Evolutionary conservation across 1,139 yeast species (phyloP).

Genomic region (Candida mesenterica): DNA sequence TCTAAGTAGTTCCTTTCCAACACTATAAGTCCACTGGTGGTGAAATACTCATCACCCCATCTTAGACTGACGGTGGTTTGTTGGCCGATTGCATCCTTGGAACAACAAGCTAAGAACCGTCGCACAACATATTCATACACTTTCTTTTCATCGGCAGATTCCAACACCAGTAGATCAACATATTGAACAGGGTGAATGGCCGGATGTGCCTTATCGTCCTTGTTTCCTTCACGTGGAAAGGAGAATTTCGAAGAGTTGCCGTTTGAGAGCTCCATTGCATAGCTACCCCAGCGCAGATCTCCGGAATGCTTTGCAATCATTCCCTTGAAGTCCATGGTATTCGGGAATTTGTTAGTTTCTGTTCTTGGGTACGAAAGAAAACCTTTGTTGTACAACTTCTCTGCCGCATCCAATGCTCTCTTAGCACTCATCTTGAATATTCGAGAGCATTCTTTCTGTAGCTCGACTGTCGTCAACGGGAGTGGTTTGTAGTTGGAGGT

Average conservation of each 20-base stretch:
- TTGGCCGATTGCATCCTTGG: conserved; percentile 83
- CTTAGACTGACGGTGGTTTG: conserved; percentile 58
- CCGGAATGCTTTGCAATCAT: conserved; percentile 60
- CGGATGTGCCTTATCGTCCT: conserved; percentile 96
- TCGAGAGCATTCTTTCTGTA: conserved; percentile 82
- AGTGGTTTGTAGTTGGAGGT: conserved; percentile 78
- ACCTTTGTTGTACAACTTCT: conserved; percentile 79
- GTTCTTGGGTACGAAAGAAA: conserved; percentile 95
- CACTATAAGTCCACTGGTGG: conserved; percentile 71
- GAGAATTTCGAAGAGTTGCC: conserved; percentile 34
- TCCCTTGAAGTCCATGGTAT: conserved; percentile 62
- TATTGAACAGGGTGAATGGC: conserved; percentile 89
- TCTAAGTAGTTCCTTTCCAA: conserved; percentile 74
- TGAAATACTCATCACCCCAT: conserved; percentile 79
- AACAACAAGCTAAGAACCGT: conserved; percentile 88
- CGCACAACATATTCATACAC: conserved; percentile 88
- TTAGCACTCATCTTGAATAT: conserved; percentile 80
- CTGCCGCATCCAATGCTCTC: conserved; percentile 79
- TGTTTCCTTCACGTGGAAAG: conserved; percentile 73
- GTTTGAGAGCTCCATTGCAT: conserved; percentile 34
- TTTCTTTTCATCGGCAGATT: conserved; percentile 54
- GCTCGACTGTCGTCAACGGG: conserved; percentile 93
- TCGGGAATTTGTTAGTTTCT: conserved; percentile 87
- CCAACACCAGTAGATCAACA: conserved; percentile 32
- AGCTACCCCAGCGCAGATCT: conserved; percentile 49